Evolutionary conservation across 208 protist species (phyloP).

Genomic region (Crithidia fasciculata): DNA sequence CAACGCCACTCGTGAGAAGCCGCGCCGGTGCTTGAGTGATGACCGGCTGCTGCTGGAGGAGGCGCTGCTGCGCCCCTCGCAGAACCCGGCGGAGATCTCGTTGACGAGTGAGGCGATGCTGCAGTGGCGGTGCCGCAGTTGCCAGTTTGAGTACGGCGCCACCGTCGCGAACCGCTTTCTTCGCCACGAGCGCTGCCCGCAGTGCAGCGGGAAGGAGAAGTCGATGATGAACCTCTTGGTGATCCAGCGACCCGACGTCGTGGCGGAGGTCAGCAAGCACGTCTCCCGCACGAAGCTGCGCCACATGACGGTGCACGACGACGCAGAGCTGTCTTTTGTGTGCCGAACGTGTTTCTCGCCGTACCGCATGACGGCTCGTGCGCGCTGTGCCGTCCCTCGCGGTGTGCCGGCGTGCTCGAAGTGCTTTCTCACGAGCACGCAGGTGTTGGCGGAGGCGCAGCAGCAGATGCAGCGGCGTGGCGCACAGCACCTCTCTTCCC

Average conservation of each 20-base stretch:
- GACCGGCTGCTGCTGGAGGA: constrained; percentile 59
- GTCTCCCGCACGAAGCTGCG: constrained; percentile 50
- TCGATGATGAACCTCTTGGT: constrained; percentile 65
- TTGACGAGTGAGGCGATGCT: constrained; percentile 56
- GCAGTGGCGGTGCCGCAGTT: constrained; percentile 69
- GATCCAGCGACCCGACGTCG: constrained; percentile 77
- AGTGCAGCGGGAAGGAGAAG: constrained; percentile 54
- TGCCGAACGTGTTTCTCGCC: constrained; percentile 69
- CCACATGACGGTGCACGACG: constrained; percentile 63
- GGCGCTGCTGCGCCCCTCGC: constrained; percentile 52
- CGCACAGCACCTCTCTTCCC: constrained; percentile 2
- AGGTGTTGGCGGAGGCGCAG: constrained; percentile 27
- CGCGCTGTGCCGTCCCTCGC: constrained; percentile 59
- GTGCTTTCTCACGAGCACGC: constrained; percentile 50
- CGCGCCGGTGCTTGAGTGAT: constrained; percentile 45
- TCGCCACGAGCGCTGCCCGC: constrained; percentile 71
- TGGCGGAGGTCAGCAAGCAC: constrained; percentile 59
- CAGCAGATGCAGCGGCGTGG: constrained; percentile 1
- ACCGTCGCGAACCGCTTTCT: constrained; percentile 58
- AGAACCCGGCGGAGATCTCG: constrained; percentile 55
- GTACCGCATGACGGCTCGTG: constrained; percentile 70
- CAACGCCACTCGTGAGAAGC: background rate
- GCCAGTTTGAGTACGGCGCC: constrained; percentile 57
- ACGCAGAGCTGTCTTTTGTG: constrained; percentile 71
- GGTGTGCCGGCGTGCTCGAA: constrained; percentile 72